Percentiles rank a stretch among this genome's conserved stretches.
These are phyloP conservation scores for Neoboletus brunneissimus DNA, from an alignment of 768 basidiomycete species.

Conservation along the genomic window DNA sequence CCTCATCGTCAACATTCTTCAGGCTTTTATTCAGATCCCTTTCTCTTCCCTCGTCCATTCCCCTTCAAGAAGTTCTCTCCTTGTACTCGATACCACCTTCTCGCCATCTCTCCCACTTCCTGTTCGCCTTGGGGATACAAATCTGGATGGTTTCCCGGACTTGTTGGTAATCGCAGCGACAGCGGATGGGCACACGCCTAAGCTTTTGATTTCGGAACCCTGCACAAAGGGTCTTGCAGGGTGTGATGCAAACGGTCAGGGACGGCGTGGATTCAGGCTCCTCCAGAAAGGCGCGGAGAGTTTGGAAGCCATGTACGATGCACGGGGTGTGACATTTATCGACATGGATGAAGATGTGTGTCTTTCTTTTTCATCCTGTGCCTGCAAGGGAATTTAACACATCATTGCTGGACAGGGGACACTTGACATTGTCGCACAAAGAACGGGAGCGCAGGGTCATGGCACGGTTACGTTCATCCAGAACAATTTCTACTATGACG, in stretches of 20 bases:
- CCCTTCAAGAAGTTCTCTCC: constrained; percentile 50
- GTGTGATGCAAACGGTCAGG: constrained; percentile 48
- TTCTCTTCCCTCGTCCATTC: constrained; percentile 56
- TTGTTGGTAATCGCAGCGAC: constrained; percentile 57
- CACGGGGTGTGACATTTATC: constrained; percentile 71
- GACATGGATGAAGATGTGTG: constrained; percentile 96
- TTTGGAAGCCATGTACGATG: constrained; percentile 71
- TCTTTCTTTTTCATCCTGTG: constrained; percentile 10
- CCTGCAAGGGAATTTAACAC: background rate
- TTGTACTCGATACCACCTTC: constrained; percentile 66
- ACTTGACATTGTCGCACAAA: constrained; percentile 88
- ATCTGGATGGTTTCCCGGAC: constrained; percentile 95
- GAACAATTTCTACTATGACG: constrained; percentile 98
- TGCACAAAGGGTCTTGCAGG: constrained; percentile 57
- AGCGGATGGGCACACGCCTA: constrained; percentile 49
- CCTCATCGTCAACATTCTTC: background rate
- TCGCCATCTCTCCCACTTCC: constrained; percentile 70
- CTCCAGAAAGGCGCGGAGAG: constrained; percentile 56
- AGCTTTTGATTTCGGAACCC: constrained; percentile 60
- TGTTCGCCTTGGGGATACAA: constrained; percentile 81
- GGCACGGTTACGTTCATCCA: constrained; percentile 79
- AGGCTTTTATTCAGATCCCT: constrained; percentile 70
- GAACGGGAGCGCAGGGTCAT: constrained; percentile 63
- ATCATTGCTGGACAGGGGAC: constrained; percentile 56
- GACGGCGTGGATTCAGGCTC: constrained; percentile 63